Evolutionary conservation across 441 rosid genomes (phyloP), one percentile per base, ranked within the genome.

Genomic region (Gossypium trilobum): DNA sequence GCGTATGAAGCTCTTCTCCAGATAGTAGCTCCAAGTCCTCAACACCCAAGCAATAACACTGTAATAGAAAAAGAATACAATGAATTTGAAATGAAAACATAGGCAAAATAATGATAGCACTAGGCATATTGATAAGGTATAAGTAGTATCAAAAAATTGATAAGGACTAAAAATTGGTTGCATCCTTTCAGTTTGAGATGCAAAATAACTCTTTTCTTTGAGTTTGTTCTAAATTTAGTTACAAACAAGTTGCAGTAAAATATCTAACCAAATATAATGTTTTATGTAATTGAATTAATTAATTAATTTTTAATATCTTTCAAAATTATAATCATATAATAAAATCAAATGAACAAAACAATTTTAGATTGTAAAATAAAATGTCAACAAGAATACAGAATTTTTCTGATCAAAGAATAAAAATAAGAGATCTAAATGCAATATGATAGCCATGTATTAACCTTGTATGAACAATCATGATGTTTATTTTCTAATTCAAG

Each of bases 1-100:
- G 91, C 25, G 84, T 78, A 73, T 92, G 99, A 77, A 95, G 97
- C 86, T 92, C 99, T 79, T 89, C 95, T 70, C 86, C 96, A 70
- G 99, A 91, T 20, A 84, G 89, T 78, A 81, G 80, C 77, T 87
- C 93, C 84, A 95, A 81, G 82, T 88, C 93, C 74, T 88, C 89
- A 10, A 95, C 93, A 2, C 99, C 99, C 87, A 92, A 81, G 73
- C 83, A 84, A 68, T 86, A 87, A 87, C 97, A 92, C 99, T 91
- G 72, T 73, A 64, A 73, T 74, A 78, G 44, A 51, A 72, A 70
- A 80, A 70, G 62, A 80, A 36, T 17, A 60, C 55, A 59, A 63
- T 3, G 29, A 71, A 17, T 44, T 57, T 42, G 48, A 63, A 65
- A 64, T 56, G 31, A 10, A 22, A 73, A 68, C 55, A 48, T 23